phyloP scores from a whole-genome alignment of 129 eudicot genomes.

The Calendula officinalis region DNA sequence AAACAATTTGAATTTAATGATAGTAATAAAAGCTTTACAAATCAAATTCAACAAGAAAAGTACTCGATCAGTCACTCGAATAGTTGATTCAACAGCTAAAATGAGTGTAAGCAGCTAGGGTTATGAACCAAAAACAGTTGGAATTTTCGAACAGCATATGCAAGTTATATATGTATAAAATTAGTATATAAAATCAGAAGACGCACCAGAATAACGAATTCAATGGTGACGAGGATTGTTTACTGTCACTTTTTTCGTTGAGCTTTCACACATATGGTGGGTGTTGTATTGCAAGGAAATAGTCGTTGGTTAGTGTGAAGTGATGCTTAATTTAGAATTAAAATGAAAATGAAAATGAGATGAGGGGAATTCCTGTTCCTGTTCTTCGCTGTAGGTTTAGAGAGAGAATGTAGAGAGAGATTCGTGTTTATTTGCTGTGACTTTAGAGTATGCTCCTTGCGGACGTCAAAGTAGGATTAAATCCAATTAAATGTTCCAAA shows the following conservation, averaged over 20 bases:
- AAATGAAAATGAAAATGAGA: conserved; percentile 10
- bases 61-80: conserved; percentile 4
- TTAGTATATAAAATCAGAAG: background rate
- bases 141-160: background rate
- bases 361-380: background rate
- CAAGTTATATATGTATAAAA: background rate
- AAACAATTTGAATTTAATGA: background rate
- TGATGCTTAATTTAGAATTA: background rate
- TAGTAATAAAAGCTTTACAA: background rate
- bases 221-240: conserved; percentile 6
- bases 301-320: background rate
- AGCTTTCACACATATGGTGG: background rate
- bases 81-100: conserved; percentile 9
- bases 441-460: conserved; percentile 9
- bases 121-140: background rate
- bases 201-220: conserved; percentile 11
- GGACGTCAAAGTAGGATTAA: conserved; percentile 20
- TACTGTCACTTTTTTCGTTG: background rate
- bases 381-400: conserved; percentile 7
- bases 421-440: conserved; percentile 6
- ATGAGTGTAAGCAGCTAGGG: conserved; percentile 7
- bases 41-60: background rate
- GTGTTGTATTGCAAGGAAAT: background rate
- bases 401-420: conserved; percentile 16
- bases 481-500: background rate